Evolutionary conservation across 2,329 filamentous ascomycete species (phyloP).

Genomic region (Sporothrix brasiliensis): DNA sequence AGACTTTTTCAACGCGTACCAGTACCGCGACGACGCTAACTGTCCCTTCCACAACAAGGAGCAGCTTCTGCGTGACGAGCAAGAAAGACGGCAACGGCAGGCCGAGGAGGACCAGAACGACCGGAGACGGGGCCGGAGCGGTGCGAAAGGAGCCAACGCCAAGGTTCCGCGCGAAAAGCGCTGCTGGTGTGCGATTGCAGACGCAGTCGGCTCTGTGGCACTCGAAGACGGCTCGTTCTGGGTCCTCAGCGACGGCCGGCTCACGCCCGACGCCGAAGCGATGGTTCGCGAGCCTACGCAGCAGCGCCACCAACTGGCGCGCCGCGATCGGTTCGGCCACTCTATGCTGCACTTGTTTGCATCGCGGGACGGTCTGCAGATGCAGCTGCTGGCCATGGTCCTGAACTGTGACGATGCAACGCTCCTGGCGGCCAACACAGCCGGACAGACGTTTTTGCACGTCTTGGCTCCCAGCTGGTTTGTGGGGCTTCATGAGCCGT

Average conservation of each 20-base stretch:
- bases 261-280: slow-evolving; percentile 40
- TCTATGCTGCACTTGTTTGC: slow-evolving; percentile 53
- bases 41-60: slow-evolving; percentile 35
- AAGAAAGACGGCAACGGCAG: slow-evolving; percentile 16
- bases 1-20: slow-evolving; percentile 50
- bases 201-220: slow-evolving; percentile 32
- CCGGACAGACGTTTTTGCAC: slow-evolving; percentile 55
- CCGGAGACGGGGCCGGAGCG: background rate
- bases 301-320: slow-evolving; percentile 37
- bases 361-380: slow-evolving; percentile 42
- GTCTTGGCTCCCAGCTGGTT: slow-evolving; percentile 47
- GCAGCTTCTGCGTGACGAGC: slow-evolving; percentile 29
- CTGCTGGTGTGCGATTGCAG: slow-evolving; percentile 44
- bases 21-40: slow-evolving; percentile 38
- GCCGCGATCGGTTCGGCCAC: slow-evolving; percentile 52
- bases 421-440: slow-evolving; percentile 46
- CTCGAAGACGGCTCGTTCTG: slow-evolving; percentile 38
- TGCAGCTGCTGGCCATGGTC: slow-evolving; percentile 41
- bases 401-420: slow-evolving; percentile 36
- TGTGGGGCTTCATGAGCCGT: slow-evolving; percentile 35
- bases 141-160: background rate
- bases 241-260: slow-evolving; percentile 39
- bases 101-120: slow-evolving; percentile 19
- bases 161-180: slow-evolving; percentile 34
- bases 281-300: slow-evolving; percentile 37